Percentiles rank a stretch among this genome's conserved stretches.
Conservation (phyloP, 306 rosid species). For the Cicer yamashitae region DNA sequence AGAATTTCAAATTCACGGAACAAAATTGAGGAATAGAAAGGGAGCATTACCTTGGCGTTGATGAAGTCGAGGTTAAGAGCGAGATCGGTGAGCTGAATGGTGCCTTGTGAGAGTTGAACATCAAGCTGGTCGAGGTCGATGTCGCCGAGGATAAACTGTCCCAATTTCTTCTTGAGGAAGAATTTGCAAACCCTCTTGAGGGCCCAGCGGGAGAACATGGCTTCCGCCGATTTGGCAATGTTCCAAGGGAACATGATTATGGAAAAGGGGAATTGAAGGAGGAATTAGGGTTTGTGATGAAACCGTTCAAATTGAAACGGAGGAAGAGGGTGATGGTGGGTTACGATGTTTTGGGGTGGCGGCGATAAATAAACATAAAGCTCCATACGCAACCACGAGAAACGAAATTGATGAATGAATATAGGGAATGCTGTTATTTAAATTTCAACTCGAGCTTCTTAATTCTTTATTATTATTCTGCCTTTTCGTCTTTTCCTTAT, state of each 20-base stretch:
- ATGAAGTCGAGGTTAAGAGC: conserved; percentile 86
- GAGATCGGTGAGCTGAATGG: conserved; percentile 90
- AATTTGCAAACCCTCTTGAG: conserved; percentile 82
- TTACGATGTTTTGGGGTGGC: conserved; percentile 34
- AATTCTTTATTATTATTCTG: background rate
- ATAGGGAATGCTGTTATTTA: background rate
- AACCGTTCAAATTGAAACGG: conserved; percentile 30
- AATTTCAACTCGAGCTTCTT: background rate
- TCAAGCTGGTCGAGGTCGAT: conserved; percentile 93
- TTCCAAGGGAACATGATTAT: conserved; percentile 84
- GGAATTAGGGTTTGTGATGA: conserved; percentile 42
- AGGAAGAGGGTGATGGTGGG: background rate
- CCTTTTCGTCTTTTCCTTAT: conserved; percentile 28
- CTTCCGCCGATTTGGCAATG: conserved; percentile 94
- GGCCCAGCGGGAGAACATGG: conserved; percentile 90
- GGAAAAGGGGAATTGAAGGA: background rate
- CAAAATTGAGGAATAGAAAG: background rate
- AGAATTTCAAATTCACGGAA: background rate
- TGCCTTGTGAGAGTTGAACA: conserved; percentile 78
- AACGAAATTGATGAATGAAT: background rate
- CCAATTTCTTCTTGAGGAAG: conserved; percentile 90
- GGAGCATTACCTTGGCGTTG: conserved; percentile 65
- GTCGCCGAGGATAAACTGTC: conserved; percentile 84
- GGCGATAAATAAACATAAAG: conserved; percentile 22
- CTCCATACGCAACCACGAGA: conserved; percentile 50